These are phyloP conservation scores for Mucor piriformis DNA, from an alignment of 371 early-diverging fungal genomes.

Conservation along the genomic window DNA sequence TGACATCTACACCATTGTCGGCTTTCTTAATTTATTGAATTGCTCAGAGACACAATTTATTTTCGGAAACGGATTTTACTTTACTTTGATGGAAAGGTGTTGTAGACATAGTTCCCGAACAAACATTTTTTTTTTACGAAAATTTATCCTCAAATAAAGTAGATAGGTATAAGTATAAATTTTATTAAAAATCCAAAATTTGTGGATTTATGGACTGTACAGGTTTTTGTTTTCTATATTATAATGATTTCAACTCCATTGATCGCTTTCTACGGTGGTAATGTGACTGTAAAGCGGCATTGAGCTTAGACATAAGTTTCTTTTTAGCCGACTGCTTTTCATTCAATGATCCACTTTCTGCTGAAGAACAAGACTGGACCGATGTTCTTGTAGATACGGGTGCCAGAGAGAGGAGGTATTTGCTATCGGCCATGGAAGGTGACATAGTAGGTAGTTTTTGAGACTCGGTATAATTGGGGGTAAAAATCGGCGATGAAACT, in stretches of 20 bases:
- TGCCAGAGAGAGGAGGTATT: too few relatives aligned
- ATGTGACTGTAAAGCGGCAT: slow-evolving; percentile 2
- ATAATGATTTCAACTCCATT: not conserved
- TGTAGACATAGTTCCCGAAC: too few relatives aligned
- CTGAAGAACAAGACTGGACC: not conserved
- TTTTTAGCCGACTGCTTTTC: not conserved
- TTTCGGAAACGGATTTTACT: too few relatives aligned
- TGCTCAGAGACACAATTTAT: too few relatives aligned
- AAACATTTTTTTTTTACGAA: too few relatives aligned
- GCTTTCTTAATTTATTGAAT: too few relatives aligned
- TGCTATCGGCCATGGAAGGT: not conserved
- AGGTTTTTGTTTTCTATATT: not conserved
- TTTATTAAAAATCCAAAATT: not conserved
- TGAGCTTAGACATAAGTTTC: slow-evolving; percentile 7
- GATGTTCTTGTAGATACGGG: too few relatives aligned
- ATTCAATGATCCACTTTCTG: not conserved
- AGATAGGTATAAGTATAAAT: not conserved
- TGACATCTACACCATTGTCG: too few relatives aligned
- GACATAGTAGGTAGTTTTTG: not conserved
- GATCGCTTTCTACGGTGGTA: not conserved
- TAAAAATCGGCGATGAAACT: not conserved
- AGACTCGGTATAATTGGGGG: not conserved
- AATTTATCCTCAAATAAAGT: too few relatives aligned
- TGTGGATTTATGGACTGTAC: not conserved
- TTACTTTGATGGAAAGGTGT: too few relatives aligned